Base-by-base conservation (phyloP, 139 green algal species). In the Zygnema cylindricum region DNA sequence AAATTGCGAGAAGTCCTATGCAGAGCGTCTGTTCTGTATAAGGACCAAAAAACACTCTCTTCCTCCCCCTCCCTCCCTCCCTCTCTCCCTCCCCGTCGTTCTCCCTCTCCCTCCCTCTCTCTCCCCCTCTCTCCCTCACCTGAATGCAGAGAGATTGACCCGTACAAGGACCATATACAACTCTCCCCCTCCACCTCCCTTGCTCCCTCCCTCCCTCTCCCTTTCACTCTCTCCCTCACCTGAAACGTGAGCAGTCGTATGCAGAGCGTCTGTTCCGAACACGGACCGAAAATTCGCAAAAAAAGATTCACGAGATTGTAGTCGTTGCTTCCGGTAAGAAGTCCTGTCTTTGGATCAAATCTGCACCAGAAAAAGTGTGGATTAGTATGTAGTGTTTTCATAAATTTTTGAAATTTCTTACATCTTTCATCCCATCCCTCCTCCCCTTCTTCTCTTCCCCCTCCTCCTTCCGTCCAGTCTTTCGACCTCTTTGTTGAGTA, bases 271-370 rank as follows among this genome's bases (percentile, higher is more conserved):
- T 95, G 91, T 90, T 99, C 97, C 0, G 90, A 94, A 76, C 93
- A 97, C 16, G 92, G 93, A 0, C 97, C 97, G 69, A 96, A 91
- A 38, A 99, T 23, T 81, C 96, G 93, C 77, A 99, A 93, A 71
- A 91, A 94, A 0, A 98, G 91, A 92, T 98, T 99, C 32, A 99
- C 96, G 78, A 99, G 88, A 82, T 99, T 90, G 94, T 95, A 96
- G 89, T 99, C 96, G 30, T 94, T 94, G 0, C 94, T 96, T 49
- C 63, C 94, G 75, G 95, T 92, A 54, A 98, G 91, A 43, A 98
- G 85, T 0, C 93, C 94, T 0, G 95, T 98, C 1, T 86, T 43
- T 11, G 95, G 92, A 82, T 99, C 96, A 77, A 97, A 97, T 43
- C 84, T 91, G 55, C 76, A 86, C 57, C 88, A 38, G 35, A 73